Conservation (phyloP, 2,329 filamentous ascomycete genomes). For the Trichophyton schoenleinii region DNA sequence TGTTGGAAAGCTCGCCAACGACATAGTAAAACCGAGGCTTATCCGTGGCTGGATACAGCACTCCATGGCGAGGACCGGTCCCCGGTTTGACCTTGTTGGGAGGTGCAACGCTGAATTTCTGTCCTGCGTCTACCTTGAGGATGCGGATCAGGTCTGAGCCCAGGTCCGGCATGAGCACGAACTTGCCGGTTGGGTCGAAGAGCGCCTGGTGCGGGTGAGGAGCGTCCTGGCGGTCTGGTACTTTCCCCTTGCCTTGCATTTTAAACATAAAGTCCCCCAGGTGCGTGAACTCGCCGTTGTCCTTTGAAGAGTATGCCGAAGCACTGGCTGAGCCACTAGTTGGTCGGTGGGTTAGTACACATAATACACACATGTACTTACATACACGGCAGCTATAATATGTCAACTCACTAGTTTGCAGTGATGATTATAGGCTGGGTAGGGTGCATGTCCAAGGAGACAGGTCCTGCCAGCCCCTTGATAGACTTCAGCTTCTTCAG, state of each 20-base stretch:
- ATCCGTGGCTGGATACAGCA: constrained; percentile 33
- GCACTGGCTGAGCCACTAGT: constrained; percentile 8
- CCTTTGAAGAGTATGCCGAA: constrained; percentile 7
- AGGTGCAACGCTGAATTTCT: constrained; percentile 31
- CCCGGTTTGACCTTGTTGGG: constrained; percentile 35
- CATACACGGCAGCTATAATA: neutral
- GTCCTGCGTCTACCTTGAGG: constrained; percentile 38
- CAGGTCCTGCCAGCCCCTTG: constrained; percentile 4
- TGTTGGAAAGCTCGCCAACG: constrained; percentile 43
- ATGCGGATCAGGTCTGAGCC: constrained; percentile 47
- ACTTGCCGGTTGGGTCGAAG: constrained; percentile 47
- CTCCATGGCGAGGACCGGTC: constrained; percentile 49
- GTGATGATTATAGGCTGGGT: constrained; percentile 9
- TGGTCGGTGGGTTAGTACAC: neutral
- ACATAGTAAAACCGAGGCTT: constrained; percentile 38
- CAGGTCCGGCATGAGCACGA: constrained; percentile 50
- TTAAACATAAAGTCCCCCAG: constrained; percentile 23
- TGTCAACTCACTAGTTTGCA: constrained; percentile 10
- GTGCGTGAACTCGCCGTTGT: constrained; percentile 4
- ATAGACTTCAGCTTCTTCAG: constrained; percentile 7
- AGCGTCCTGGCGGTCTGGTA: constrained; percentile 37
- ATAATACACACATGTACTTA: neutral
- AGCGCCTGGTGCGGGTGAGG: constrained; percentile 50
- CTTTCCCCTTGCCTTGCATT: constrained; percentile 21
- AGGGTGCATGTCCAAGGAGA: constrained; percentile 8